phyloP scores from a whole-genome alignment of 495 filamentous ascomycete species.

The Aspergillus wentii region DNA sequence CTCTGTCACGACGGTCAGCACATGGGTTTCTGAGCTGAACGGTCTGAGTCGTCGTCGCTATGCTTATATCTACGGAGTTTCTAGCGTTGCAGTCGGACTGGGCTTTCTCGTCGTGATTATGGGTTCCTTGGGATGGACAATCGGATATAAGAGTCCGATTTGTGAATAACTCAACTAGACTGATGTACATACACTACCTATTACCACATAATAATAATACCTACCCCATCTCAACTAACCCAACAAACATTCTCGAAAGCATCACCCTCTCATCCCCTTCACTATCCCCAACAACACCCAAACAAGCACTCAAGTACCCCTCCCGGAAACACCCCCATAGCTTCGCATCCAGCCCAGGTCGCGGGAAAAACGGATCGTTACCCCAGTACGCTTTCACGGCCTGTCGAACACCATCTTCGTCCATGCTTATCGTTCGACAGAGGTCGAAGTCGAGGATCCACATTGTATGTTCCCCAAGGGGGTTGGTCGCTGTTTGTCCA shows the following conservation, averaged over 20 bases:
- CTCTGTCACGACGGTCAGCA: constrained; percentile 85
- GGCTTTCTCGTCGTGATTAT: constrained; percentile 67
- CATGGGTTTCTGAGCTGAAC: constrained; percentile 80
- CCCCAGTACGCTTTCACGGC: constrained; percentile 27
- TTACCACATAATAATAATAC: constrained; percentile 2
- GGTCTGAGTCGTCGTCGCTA: constrained; percentile 54
- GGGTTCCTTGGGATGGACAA: constrained; percentile 75
- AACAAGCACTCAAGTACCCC: no score
- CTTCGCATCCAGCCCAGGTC: no score
- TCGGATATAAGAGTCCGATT: constrained; percentile 49
- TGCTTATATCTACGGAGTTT: constrained; percentile 70
- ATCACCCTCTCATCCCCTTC: no score
- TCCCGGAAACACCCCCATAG: no score
- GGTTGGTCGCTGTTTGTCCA: constrained; percentile 1
- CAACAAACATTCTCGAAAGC: no score
- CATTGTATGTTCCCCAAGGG: constrained; percentile 15
- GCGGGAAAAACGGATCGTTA: constrained; percentile 41
- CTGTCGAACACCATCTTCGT: constrained; percentile 22
- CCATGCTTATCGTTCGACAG: constrained; percentile 26
- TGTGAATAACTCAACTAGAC: constrained; percentile 46
- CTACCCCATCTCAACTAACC: constrained; percentile 8
- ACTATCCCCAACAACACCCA: no score
- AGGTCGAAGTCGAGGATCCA: constrained; percentile 48
- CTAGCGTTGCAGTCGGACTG: constrained; percentile 61
- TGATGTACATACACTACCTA: no score